Percentiles rank a stretch among this genome's conserved stretches.
Evolutionary conservation across 2,329 filamentous ascomycete species (phyloP).

Genomic region (Colletotrichum sp.): DNA sequence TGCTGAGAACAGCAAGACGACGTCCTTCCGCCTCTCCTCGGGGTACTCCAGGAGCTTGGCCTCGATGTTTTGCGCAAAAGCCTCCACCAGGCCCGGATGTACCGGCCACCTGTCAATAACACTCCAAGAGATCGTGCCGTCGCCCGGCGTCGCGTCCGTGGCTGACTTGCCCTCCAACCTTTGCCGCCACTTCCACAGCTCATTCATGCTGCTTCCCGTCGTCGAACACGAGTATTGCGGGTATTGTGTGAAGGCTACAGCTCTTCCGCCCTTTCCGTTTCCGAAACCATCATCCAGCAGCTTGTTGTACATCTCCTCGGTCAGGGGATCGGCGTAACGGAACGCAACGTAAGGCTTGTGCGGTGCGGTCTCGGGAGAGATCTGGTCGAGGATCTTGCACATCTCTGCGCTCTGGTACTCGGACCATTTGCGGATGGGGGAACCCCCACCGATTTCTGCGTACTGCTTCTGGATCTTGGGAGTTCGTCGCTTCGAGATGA

Average conservation of each 20-base stretch:
- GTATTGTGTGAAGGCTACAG: constrained; percentile 97
- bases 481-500: constrained; percentile 85
- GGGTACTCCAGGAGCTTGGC: constrained; percentile 84
- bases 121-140: constrained; percentile 88
- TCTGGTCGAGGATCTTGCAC: constrained; percentile 94
- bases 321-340: constrained; percentile 90
- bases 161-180: constrained; percentile 79
- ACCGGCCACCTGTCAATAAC: constrained; percentile 97
- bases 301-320: constrained; percentile 88
- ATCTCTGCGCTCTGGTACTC: constrained; percentile 93
- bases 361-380: constrained; percentile 90
- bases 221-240: constrained; percentile 98
- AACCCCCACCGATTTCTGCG: constrained; percentile 93
- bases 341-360: constrained; percentile 99
- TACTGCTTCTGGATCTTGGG: constrained; percentile 98
- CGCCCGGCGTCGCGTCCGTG: constrained; percentile 51
- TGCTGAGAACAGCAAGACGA: constrained; percentile 90
- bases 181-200: constrained; percentile 96
- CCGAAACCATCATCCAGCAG: constrained; percentile 91
- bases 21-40: constrained; percentile 76
- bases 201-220: constrained; percentile 93
- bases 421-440: constrained; percentile 97
- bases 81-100: constrained; percentile 88
- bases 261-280: constrained; percentile 85
- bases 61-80: constrained; percentile 92